Conservation (phyloP, 129 eudicot genomes). For the Mikania micrantha region DNA sequence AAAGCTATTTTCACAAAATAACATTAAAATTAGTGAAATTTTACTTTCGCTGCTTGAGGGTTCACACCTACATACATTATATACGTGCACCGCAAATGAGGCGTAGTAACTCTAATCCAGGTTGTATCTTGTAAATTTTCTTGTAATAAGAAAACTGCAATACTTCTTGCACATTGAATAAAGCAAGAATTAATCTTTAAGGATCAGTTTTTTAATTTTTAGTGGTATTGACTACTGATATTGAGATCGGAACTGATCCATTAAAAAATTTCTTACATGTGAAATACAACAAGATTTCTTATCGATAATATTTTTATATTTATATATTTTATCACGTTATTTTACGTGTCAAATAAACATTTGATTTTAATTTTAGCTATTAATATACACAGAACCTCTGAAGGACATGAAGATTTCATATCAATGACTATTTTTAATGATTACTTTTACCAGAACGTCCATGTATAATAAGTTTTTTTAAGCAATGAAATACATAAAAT, state of each 20-base stretch:
- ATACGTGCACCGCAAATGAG: too few relatives aligned
- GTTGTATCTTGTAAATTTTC: neutral
- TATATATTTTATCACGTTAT: too few relatives aligned
- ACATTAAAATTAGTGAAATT: too few relatives aligned
- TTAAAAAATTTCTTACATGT: slow-evolving; percentile 20
- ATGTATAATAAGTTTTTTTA: too few relatives aligned
- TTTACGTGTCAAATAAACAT: too few relatives aligned
- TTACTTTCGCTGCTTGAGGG: too few relatives aligned
- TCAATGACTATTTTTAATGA: neutral
- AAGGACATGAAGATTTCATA: slow-evolving; percentile 18
- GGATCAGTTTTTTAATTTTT: neutral
- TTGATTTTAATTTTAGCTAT: too few relatives aligned
- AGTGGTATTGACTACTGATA: slow-evolving; percentile 12
- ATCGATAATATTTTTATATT: neutral
- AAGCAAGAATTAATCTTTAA: slow-evolving; percentile 26
- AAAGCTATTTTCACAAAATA: too few relatives aligned
- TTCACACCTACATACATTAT: too few relatives aligned
- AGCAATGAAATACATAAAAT: neutral
- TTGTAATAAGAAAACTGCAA: slow-evolving; percentile 7
- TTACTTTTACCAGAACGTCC: neutral
- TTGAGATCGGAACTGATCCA: slow-evolving; percentile 28
- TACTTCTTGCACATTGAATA: slow-evolving; percentile 11
- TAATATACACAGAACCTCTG: neutral
- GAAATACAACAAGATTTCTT: slow-evolving; percentile 27
- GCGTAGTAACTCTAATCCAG: too few relatives aligned